Percentiles rank a stretch among this genome's conserved stretches.
Evolutionary conservation across 768 basidiomycete genomes (phyloP).

Genomic region (Hericium erinaceus): DNA sequence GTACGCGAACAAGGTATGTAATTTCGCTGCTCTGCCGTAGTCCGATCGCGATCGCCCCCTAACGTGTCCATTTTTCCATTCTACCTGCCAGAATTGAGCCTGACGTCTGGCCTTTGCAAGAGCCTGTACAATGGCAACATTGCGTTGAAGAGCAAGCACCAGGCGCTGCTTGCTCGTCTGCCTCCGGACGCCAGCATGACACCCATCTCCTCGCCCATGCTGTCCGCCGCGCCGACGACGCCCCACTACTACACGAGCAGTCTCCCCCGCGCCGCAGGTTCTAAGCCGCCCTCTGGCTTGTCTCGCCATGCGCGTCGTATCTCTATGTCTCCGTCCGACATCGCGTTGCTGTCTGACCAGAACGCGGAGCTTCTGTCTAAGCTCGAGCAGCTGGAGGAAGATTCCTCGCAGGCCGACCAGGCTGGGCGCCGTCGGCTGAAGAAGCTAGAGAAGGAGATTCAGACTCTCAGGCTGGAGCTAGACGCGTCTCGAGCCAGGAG

Average conservation of each 20-base stretch:
- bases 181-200: constrained; percentile 23
- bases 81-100: constrained; percentile 42
- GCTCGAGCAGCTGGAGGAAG: constrained; percentile 65
- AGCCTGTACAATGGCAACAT: constrained; percentile 61
- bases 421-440: constrained; percentile 61
- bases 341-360: constrained; percentile 69
- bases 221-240: constrained; percentile 16
- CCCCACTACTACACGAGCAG: constrained; percentile 5
- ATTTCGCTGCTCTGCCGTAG: background rate
- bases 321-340: constrained; percentile 58
- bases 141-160: constrained; percentile 60
- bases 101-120: constrained; percentile 63
- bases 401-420: constrained; percentile 56
- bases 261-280: constrained; percentile 1
- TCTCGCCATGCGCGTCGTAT: constrained; percentile 35
- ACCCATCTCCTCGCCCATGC: constrained; percentile 14
- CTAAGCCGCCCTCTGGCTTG: constrained; percentile 8
- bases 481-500: constrained; percentile 66
- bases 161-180: constrained; percentile 57
- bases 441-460: constrained; percentile 75
- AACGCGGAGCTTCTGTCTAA: constrained; percentile 74
- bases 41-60: too few species aligned
- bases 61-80: too few species aligned
- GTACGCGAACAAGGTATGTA: constrained; percentile 65
- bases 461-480: constrained; percentile 59